These are phyloP conservation scores for Colletotrichum spaethianum DNA, from an alignment of 2,329 filamentous ascomycete genomes.

Conservation along the genomic window DNA sequence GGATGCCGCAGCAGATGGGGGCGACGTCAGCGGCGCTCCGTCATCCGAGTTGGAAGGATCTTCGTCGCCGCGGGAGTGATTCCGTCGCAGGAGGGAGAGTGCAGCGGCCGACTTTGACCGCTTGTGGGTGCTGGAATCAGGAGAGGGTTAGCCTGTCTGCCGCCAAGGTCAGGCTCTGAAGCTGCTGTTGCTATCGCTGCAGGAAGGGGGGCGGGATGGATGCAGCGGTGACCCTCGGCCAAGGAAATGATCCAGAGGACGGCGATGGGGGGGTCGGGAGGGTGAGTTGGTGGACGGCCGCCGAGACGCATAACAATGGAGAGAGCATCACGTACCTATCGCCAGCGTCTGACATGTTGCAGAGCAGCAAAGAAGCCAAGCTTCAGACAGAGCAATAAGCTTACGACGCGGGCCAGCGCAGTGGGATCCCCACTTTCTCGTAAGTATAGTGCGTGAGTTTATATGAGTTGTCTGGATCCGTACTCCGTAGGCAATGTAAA, in stretches of 20 bases:
- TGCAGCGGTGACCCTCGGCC: constrained; percentile 33
- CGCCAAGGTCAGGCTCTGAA: constrained; percentile 23
- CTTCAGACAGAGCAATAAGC: constrained; percentile 12
- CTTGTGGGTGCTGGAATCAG: constrained; percentile 59
- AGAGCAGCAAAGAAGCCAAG: constrained; percentile 29
- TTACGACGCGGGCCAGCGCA: constrained; percentile 30
- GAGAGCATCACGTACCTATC: constrained; percentile 50
- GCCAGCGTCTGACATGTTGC: constrained; percentile 54
- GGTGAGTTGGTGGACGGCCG: constrained; percentile 12
- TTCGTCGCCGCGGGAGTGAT: constrained; percentile 65
- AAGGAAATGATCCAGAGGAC: constrained; percentile 15
- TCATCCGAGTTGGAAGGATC: constrained; percentile 66
- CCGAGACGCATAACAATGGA: constrained; percentile 13
- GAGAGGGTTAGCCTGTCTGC: constrained; percentile 32
- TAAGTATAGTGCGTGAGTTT: constrained; percentile 39
- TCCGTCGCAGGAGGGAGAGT: constrained; percentile 68
- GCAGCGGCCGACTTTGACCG: constrained; percentile 68
- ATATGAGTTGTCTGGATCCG: constrained; percentile 22
- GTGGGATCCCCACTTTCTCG: constrained; percentile 35
- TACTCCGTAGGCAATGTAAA: constrained; percentile 17
- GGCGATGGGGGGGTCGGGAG: background rate
- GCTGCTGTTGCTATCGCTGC: constrained; percentile 18
- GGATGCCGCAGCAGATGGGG: constrained; percentile 52
- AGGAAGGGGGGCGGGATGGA: constrained; percentile 12
- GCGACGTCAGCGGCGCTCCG: constrained; percentile 54